Base-by-base conservation (phyloP, 768 basidiomycete genomes). In the Suillus paluster region DNA sequence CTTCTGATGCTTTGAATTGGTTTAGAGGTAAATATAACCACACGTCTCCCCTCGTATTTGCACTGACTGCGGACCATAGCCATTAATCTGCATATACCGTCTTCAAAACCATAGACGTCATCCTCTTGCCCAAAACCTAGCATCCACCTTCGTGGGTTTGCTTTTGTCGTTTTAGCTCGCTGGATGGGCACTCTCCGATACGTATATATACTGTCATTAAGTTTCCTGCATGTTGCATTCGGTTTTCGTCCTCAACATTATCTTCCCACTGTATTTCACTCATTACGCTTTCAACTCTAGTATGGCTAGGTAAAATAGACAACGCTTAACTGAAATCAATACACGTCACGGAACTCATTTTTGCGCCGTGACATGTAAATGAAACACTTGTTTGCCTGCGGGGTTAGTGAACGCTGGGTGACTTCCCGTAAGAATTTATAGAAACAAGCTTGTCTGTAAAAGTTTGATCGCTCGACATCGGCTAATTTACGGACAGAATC, bases 1-100 rank as follows among this genome's bases (percentile, higher is more conserved):
- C 92, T 23, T 92, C 92, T 59, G 91, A 92, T 66, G 93, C 93
- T 42, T 73, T 95, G 71, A 94, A 88, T 67, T 95, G 93, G 93
- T 95, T 89, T 81, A 85, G 93, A 86, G 93, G 93, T 92, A 73
- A 63, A 78, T 71, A 59, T 10, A 11, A 12, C 5, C 7, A 25
- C 36, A 33, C 30, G 50, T 3, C 2, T 42, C 30, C 23, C 21
- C 42, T 25, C 60, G 36, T 12, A 10, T 25, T 17, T 19, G 30
- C n/a, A n/a, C 50, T 30, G 33, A 73, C 45, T 12, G 34, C 27
- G 34, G 17, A 60, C 41, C 60, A 7, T 66, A 95, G 93, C 93
- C 23, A 95, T 95, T 72, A 95, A 95, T 71, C 84, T 94, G 63
- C 90, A 95, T 70, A 94, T 95, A 64, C 92, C 92, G 62, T 84